Evolutionary conservation across 23 red algal genomes (phyloP), one percentile per base, ranked within the genome.

Genomic region (Gracilariopsis chorda): DNA sequence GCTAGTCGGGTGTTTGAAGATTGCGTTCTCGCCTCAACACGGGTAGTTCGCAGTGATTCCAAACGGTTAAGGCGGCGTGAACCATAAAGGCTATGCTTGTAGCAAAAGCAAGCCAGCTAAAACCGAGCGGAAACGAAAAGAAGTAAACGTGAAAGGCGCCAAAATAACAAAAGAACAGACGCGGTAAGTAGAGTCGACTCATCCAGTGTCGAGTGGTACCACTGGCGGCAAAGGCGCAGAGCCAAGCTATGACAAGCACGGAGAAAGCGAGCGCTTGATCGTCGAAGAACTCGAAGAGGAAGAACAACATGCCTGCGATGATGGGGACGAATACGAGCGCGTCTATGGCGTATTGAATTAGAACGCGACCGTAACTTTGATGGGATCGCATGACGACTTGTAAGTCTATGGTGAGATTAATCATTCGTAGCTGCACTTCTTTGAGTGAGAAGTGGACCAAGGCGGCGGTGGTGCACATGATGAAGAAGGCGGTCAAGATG

Each of bases 61-160:
- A 94, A 24, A 95, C 82, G 10, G 91, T 55, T 11, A 98, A 78
- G 0, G 91, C 74, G 5, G 96, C 91, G 44, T 98, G 96, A 48
- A 93, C 74, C 96, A 98, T 98, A 48, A 95, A 98, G 19, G 89
- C 84, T 42, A 92, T 80, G 62, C 93, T 86, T 48, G 94, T 96
- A 52, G 51, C 83, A 9, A 98, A 74, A 32, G 96, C 82, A 58
- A 96, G 57, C 93, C 94, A 96, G 21, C 64, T 83, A 60, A 94
- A 98, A n/a, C 96, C 96, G 42, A 95, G 92, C 13, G 96, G 96
- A 84, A 90, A 98, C 21, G 93, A 93, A 82, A 98, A 98, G 80
- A 95, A 98, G 90, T 98, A 98, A 40, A 98, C 62, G 61, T 98
- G 96, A 87, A 98, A 98, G n/a, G 93, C 94, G 42, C 92, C 58